These are phyloP conservation scores for Xanthoconium stramineum DNA, from an alignment of 768 basidiomycete species.

Conservation along the genomic window DNA sequence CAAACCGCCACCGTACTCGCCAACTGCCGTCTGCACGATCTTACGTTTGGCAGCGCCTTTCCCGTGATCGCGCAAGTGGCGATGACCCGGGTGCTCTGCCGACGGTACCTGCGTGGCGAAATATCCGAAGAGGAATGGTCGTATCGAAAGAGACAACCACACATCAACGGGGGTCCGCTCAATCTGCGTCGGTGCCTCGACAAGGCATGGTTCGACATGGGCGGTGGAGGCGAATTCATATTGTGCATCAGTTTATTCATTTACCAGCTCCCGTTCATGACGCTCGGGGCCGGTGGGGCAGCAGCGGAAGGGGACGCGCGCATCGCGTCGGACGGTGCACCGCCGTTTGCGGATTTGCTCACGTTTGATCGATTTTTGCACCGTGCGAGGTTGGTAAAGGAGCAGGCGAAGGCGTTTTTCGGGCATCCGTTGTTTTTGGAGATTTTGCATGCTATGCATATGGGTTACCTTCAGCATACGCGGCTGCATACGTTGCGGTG, in stretches of 20 bases:
- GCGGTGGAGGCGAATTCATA: constrained; percentile 43
- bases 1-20: constrained; percentile 31
- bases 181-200: constrained; percentile 52
- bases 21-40: constrained; percentile 39
- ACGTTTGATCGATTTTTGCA: constrained; percentile 44
- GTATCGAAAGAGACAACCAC: constrained; percentile 45
- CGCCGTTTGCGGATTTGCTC: constrained; percentile 40
- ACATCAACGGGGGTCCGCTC: constrained; percentile 46
- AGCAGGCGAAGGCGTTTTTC: constrained; percentile 33
- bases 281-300: constrained; percentile 24
- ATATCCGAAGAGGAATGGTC: constrained; percentile 53
- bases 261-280: constrained; percentile 47
- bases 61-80: constrained; percentile 52
- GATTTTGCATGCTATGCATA: constrained; percentile 21
- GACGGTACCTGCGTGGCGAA: constrained; percentile 44
- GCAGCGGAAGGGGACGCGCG: not conserved
- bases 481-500: not conserved
- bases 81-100: constrained; percentile 47
- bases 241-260: constrained; percentile 40
- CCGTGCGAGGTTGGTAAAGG: constrained; percentile 36
- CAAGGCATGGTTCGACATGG: constrained; percentile 41
- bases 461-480: not conserved
- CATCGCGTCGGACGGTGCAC: constrained; percentile 24
- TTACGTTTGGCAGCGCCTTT: constrained; percentile 52
- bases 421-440: constrained; percentile 48